Evolutionary conservation across 2,329 filamentous ascomycete genomes (phyloP), one percentile per base, ranked within the genome.

Genomic region (Curvularia eragrostidis): DNA sequence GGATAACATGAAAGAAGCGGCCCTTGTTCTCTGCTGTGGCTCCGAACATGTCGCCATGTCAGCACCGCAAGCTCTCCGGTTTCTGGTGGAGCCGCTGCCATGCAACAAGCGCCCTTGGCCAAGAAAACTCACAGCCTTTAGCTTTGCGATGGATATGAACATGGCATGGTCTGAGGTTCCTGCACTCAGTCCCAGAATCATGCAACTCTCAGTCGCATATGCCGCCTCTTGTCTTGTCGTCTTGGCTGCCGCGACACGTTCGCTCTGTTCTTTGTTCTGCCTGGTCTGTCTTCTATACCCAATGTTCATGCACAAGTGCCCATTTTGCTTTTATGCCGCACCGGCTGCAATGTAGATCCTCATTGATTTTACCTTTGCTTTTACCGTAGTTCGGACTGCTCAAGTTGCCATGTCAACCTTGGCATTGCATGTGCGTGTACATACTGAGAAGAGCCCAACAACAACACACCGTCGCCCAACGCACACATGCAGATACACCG

Each of bases 331-430:
- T 24, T 24, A 3, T 23, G 10, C 10, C 21, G 21, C 39, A 3
- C 4, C 8, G 19, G 19, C 5, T 36, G 41, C 28, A 32, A 18
- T 34, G 43, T 21, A 47, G 43, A 47, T 47, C 43, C 2, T 19
- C 18, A 3, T 19, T 8, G 38, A 12, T 15, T 13, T 4, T 13
- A 15, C 12, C 13, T 21, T 23, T 23, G 21, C 39, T 15, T 23
- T 7, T 42, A 15, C 39, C 15, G 39, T 10, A 42, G 39, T 42
- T 23, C 10, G 3, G 5, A 23, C 10, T 24, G 9, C 13, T n/a
- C 39, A 46, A 32, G 43, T 47, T 47, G 43, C 43, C 43, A 47
- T 47, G 28, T 47, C 43, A 47, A 47, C 43, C 8, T 21, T 15
- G 13, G 41, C 23, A 10, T 15, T 34, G 12, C 30, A 34, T 13